Evolutionary conservation across 352 stramenopile species (phyloP).

Genomic region (Globisporangium perplexum): DNA sequence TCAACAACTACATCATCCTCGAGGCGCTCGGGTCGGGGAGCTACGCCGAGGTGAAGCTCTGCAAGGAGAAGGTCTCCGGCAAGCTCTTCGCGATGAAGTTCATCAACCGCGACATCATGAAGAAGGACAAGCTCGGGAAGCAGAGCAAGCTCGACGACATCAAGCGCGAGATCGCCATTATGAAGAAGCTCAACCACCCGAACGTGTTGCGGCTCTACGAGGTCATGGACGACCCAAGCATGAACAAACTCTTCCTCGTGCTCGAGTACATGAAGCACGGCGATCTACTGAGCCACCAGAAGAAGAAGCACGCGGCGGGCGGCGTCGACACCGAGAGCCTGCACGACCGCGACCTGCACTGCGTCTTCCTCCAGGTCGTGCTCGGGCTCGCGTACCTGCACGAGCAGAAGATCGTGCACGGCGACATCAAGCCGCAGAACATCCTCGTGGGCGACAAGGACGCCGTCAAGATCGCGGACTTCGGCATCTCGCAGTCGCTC

Average conservation of each 20-base stretch:
- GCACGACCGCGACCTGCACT: slow-evolving; percentile 67
- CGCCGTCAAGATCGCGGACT: slow-evolving; percentile 90
- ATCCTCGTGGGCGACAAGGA: slow-evolving; percentile 83
- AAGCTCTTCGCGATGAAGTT: slow-evolving; percentile 86
- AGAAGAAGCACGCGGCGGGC: slow-evolving; percentile 46
- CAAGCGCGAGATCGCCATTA: slow-evolving; percentile 95
- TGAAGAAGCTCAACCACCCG: slow-evolving; percentile 96
- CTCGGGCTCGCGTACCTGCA: slow-evolving; percentile 88
- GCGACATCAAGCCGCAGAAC: slow-evolving; percentile 88
- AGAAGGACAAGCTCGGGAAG: slow-evolving; percentile 77
- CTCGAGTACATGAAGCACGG: slow-evolving; percentile 95
- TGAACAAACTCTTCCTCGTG: slow-evolving; percentile 94
- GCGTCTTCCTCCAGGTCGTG: slow-evolving; percentile 67
- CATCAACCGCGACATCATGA: slow-evolving; percentile 84
- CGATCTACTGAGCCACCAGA: slow-evolving; percentile 66
- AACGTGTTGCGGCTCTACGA: slow-evolving; percentile 93
- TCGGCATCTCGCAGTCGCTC: slow-evolving; percentile 86
- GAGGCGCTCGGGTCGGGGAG: slow-evolving; percentile 80
- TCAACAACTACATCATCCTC: slow-evolving; percentile 94
- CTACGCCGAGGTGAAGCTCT: slow-evolving; percentile 90
- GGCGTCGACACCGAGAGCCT: slow-evolving; percentile 26
- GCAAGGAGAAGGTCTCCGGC: slow-evolving; percentile 71
- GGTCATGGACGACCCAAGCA: slow-evolving; percentile 94
- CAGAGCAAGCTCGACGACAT: slow-evolving; percentile 80
- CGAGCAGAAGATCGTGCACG: slow-evolving; percentile 80